Conservation (phyloP, 192 early-diverging fungal genomes). For the Coemansia sp. region DNA sequence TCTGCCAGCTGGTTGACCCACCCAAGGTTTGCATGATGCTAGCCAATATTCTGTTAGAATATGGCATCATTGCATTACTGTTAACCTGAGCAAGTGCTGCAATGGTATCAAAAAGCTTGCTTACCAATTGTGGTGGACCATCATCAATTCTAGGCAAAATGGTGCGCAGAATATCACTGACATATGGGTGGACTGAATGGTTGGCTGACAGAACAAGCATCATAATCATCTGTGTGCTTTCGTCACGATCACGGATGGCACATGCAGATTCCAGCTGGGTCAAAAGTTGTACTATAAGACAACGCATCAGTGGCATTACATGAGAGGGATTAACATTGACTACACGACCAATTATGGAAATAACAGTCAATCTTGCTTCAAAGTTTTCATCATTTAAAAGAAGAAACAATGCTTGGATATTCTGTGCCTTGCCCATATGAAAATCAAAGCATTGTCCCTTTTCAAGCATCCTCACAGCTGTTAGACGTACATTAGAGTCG, state of each 20-base stretch:
- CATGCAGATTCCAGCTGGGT: conserved; percentile 89
- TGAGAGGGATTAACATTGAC: conserved; percentile 88
- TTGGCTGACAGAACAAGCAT: conserved; percentile 76
- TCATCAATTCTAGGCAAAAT: conserved; percentile 83
- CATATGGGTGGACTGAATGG: conserved; percentile 84
- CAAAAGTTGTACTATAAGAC: conserved; percentile 81
- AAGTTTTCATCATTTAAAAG: conserved; percentile 92
- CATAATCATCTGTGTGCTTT: conserved; percentile 63
- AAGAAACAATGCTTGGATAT: conserved; percentile 83
- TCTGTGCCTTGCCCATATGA: conserved; percentile 87
- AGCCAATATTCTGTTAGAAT: conserved; percentile 78
- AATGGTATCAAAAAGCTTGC: conserved; percentile 59
- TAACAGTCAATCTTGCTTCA: conserved; percentile 77
- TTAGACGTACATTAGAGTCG: conserved; percentile 26
- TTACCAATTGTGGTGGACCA: conserved; percentile 65
- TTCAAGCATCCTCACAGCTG: conserved; percentile 39
- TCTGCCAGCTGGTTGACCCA: conserved; percentile 79
- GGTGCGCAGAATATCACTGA: conserved; percentile 82
- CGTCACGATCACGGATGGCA: conserved; percentile 49
- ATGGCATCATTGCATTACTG: conserved; percentile 77
- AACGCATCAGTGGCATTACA: conserved; percentile 85
- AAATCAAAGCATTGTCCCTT: conserved; percentile 77
- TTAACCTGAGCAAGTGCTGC: conserved; percentile 77
- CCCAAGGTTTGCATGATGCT: conserved; percentile 87
- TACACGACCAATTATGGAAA: conserved; percentile 84